These are phyloP conservation scores for Leishmania major DNA, from an alignment of 208 protist species.

Conservation along the genomic window DNA sequence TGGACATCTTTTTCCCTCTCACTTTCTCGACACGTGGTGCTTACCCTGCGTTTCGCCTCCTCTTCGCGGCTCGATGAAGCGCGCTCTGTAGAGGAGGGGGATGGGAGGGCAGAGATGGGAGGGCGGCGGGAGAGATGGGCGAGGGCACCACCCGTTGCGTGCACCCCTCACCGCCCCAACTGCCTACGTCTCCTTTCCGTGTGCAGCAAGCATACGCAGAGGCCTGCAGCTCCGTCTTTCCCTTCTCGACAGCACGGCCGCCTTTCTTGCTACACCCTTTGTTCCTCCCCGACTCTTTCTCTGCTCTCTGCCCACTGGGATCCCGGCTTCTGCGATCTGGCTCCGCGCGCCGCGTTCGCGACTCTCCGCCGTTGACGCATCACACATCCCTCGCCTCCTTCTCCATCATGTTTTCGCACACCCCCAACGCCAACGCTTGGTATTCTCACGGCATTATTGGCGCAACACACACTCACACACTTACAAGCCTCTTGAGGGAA, in stretches of 20 bases:
- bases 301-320: neutral
- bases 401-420: neutral
- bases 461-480: neutral
- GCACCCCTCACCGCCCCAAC: neutral
- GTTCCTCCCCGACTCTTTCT: slow-evolving; percentile 2
- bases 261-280: neutral
- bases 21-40: neutral
- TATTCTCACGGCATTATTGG: neutral
- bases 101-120: neutral
- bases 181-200: neutral
- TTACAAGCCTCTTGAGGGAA: neutral
- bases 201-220: neutral
- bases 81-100: neutral
- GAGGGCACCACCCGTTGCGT: neutral
- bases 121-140: neutral
- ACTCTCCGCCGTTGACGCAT: neutral
- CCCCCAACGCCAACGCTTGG: neutral
- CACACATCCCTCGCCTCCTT: neutral
- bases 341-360: neutral
- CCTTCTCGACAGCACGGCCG: neutral
- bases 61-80: slow-evolving; percentile 10
- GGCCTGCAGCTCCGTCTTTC: neutral
- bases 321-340: slow-evolving; percentile 3
- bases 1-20: neutral
- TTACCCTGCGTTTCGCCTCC: neutral